Evolutionary conservation across 192 early-diverging fungal genomes (phyloP).

Genomic region (Dimargaris verticillata): DNA sequence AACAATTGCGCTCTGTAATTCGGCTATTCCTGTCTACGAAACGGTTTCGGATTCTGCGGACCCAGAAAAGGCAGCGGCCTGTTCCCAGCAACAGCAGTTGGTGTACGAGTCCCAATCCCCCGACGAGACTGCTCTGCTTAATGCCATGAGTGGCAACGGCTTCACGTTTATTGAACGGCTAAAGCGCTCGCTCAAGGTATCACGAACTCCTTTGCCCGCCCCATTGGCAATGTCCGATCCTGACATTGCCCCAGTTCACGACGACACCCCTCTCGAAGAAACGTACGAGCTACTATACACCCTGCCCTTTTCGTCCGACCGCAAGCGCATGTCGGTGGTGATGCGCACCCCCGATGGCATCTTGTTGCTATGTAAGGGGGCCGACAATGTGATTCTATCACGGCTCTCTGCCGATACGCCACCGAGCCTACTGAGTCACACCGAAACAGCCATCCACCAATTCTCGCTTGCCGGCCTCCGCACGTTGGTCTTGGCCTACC

Average conservation of each 20-base stretch:
- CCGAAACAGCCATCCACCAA: slow-evolving; percentile 11
- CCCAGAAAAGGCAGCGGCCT: background rate
- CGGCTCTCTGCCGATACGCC: slow-evolving; percentile 35
- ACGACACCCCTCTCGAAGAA: slow-evolving; percentile 10
- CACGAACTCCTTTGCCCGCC: background rate
- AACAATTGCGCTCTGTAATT: slow-evolving; percentile 6
- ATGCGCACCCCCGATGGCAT: slow-evolving; percentile 67
- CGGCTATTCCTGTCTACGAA: slow-evolving; percentile 4
- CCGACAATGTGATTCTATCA: slow-evolving; percentile 88
- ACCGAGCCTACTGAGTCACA: slow-evolving; percentile 5
- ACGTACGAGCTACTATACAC: slow-evolving; percentile 57
- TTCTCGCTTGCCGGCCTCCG: slow-evolving; percentile 9
- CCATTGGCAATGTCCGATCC: background rate
- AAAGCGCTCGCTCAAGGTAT: slow-evolving; percentile 15
- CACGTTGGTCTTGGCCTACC: slow-evolving; percentile 6
- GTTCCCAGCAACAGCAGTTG: background rate
- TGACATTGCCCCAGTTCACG: background rate
- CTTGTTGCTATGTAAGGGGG: slow-evolving; percentile 81
- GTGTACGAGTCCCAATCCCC: slow-evolving; percentile 40
- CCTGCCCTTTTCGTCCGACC: slow-evolving; percentile 83
- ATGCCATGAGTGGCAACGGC: slow-evolving; percentile 58
- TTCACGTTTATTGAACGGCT: slow-evolving; percentile 46
- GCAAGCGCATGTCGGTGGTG: slow-evolving; percentile 87
- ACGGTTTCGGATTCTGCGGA: background rate
- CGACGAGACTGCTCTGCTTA: slow-evolving; percentile 67